These are phyloP conservation scores for Schizonepeta tenuifolia DNA, from an alignment of 257 asterid species.

Conservation along the genomic window DNA sequence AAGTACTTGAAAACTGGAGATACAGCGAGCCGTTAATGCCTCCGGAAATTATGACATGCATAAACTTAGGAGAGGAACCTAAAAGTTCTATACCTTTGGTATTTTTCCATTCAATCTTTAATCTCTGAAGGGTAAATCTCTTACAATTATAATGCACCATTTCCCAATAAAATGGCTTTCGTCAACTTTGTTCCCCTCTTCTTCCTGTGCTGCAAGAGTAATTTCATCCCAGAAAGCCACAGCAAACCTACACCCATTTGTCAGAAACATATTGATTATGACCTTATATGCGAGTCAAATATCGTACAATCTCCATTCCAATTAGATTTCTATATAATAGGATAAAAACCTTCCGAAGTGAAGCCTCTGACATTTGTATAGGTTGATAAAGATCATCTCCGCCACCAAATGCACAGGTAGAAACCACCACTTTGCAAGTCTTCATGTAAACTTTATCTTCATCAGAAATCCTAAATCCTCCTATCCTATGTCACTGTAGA, in stretches of 20 bases:
- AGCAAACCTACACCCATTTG: slow-evolving; percentile 71
- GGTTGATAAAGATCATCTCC: slow-evolving; percentile 99
- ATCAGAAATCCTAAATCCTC: slow-evolving; percentile 87
- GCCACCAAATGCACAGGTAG: slow-evolving; percentile 99
- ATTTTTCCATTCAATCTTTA: slow-evolving; percentile 92
- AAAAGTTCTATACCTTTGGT: slow-evolving; percentile 75
- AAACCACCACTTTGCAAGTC: slow-evolving; percentile 84
- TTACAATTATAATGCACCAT: slow-evolving; percentile 84
- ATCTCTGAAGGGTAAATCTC: slow-evolving; percentile 54
- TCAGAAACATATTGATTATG: slow-evolving; percentile 32
- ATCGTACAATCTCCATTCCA: slow-evolving; percentile 5
- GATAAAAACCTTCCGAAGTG: slow-evolving; percentile 45
- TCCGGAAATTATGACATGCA: too few species aligned
- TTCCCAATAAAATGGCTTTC: slow-evolving; percentile 70
- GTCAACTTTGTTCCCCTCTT: slow-evolving; percentile 69
- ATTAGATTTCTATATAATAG: slow-evolving; percentile 5
- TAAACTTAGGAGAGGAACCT: slow-evolving; percentile 17
- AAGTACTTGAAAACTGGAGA: too few species aligned
- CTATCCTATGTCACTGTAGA: slow-evolving; percentile 76
- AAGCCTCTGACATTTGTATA: slow-evolving; percentile 60
- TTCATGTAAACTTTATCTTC: slow-evolving; percentile 76
- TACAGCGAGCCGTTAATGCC: too few species aligned
- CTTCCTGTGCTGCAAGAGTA: slow-evolving; percentile 82
- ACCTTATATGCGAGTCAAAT: slow-evolving; percentile 31
- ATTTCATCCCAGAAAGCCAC: slow-evolving; percentile 97